Evolutionary conservation across 2,329 filamentous ascomycete genomes (phyloP).

Genomic region (Claviceps capensis): DNA sequence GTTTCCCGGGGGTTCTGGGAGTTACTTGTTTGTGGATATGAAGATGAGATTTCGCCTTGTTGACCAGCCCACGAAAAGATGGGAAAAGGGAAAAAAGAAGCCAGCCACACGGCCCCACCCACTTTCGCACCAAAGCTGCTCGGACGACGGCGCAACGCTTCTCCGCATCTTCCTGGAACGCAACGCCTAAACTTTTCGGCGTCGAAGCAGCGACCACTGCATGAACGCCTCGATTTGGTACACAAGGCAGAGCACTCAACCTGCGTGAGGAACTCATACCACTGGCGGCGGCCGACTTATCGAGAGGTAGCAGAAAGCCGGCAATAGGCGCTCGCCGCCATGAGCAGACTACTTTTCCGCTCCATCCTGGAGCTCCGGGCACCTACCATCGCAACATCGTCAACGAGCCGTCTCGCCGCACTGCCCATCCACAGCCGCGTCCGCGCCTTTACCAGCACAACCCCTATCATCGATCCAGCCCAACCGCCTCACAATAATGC

Average conservation of each 20-base stretch:
- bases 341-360: conserved; percentile 49
- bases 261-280: background rate
- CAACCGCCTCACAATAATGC: conserved; percentile 22
- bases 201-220: background rate
- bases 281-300: too few relatives aligned
- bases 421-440: conserved; percentile 17
- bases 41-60: conserved; percentile 7
- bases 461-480: conserved; percentile 32
- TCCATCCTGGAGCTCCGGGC: conserved; percentile 46
- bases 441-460: conserved; percentile 34
- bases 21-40: background rate
- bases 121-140: background rate
- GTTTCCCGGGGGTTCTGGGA: background rate
- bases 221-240: background rate
- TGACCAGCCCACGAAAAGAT: conserved; percentile 2
- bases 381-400: conserved; percentile 11
- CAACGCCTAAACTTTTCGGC: conserved; percentile 8
- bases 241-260: background rate
- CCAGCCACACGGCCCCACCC: background rate
- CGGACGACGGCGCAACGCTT: conserved; percentile 22
- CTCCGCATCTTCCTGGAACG: conserved; percentile 13
- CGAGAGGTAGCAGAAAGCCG: too few relatives aligned
- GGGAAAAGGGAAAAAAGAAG: conserved; percentile 2
- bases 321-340: conserved; percentile 13
- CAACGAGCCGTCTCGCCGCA: conserved; percentile 4